Evolutionary conservation across 2,329 filamentous ascomycete genomes (phyloP).

Genomic region (Monosporascus sp.): DNA sequence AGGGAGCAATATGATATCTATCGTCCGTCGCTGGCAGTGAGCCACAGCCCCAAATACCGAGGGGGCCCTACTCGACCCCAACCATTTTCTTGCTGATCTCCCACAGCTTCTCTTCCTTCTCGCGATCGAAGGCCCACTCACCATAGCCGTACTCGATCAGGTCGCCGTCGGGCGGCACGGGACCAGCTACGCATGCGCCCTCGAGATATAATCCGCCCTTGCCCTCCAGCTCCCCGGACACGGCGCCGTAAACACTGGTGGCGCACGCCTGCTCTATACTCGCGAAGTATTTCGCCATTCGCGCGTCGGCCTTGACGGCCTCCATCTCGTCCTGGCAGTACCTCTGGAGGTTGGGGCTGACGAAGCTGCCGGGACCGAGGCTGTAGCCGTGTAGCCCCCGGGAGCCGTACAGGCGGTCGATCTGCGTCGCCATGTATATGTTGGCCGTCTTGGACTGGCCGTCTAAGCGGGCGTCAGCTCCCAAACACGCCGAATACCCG

Average conservation of each 20-base stretch:
- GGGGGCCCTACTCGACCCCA: conserved; percentile 8
- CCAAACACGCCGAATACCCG: conserved; percentile 6
- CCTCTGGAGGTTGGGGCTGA: conserved; percentile 24
- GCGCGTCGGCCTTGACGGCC: conserved; percentile 2
- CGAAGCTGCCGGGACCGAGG: conserved; percentile 41
- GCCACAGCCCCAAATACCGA: too few relatives aligned
- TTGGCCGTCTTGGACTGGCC: conserved; percentile 41
- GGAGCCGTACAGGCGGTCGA: conserved; percentile 39
- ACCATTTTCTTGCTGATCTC: conserved; percentile 18
- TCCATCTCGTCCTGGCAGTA: conserved; percentile 18
- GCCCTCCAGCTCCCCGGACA: conserved; percentile 33
- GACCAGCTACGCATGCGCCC: conserved; percentile 30
- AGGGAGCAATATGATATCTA: too few relatives aligned
- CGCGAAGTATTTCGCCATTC: conserved; percentile 22
- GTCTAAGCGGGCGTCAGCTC: conserved; percentile 27
- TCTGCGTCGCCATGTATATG: conserved; percentile 42
- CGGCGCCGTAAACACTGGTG: conserved; percentile 37
- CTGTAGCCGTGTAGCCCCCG: conserved; percentile 35
- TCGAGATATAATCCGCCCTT: conserved; percentile 38
- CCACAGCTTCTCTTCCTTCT: conserved; percentile 36
- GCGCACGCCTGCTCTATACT: conserved; percentile 37
- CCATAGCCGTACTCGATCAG: conserved; percentile 19
- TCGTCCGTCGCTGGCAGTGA: too few relatives aligned
- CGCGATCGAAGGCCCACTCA: conserved; percentile 30
- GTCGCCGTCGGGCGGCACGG: conserved; percentile 19